Conservation (phyloP, 495 filamentous ascomycete genomes). For the Amorphotheca resinae region DNA sequence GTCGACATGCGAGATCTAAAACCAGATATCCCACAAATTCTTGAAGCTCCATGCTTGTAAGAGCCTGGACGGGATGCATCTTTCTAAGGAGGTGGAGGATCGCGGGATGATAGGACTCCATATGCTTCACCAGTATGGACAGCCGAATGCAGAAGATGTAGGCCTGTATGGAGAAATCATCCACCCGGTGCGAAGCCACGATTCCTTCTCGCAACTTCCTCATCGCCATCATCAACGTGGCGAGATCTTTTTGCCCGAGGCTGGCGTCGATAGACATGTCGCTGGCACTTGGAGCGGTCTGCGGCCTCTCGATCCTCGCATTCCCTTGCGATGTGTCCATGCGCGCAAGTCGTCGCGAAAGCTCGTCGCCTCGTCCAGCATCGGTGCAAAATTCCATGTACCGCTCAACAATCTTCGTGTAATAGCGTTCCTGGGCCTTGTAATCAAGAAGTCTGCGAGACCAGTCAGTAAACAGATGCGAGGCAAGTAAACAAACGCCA, state of each 20-base stretch:
- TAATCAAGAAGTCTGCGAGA: constrained; percentile 54
- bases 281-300: constrained; percentile 2
- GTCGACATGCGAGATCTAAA: constrained; percentile 77
- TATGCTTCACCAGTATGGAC: constrained; percentile 63
- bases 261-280: constrained; percentile 6
- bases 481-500: not conserved
- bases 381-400: constrained; percentile 79
- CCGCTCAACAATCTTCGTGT: constrained; percentile 67
- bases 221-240: constrained; percentile 52
- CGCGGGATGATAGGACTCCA: constrained; percentile 82
- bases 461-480: constrained; percentile 6
- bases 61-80: constrained; percentile 51
- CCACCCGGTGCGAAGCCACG: constrained; percentile 54
- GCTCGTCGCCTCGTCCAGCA: constrained; percentile 48
- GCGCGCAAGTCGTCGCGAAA: constrained; percentile 61
- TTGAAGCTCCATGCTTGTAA: constrained; percentile 54
- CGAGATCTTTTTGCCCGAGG: constrained; percentile 26
- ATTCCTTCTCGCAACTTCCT: constrained; percentile 87
- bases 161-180: constrained; percentile 56
- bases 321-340: constrained; percentile 32
- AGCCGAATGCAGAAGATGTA: constrained; percentile 74
- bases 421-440: constrained; percentile 71
- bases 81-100: constrained; percentile 61
- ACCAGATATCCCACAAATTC: constrained; percentile 73
- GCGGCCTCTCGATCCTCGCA: not conserved